These are phyloP conservation scores for Nemania bipapillata DNA, from an alignment of 2,329 filamentous ascomycete genomes.

Conservation along the genomic window DNA sequence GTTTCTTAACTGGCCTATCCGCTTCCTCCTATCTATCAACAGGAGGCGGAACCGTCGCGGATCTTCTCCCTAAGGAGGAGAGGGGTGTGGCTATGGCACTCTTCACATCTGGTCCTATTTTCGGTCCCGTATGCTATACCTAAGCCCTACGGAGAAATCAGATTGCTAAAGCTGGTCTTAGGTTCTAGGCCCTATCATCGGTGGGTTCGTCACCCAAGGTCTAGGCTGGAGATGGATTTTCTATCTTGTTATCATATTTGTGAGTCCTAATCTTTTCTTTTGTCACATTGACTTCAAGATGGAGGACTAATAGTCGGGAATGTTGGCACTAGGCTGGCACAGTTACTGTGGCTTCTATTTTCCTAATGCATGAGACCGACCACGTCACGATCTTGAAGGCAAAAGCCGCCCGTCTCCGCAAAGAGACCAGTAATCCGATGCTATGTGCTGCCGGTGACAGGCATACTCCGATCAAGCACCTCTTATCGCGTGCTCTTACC, in stretches of 20 bases:
- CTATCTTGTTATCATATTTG: slow-evolving; percentile 52
- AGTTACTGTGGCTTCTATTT: background rate
- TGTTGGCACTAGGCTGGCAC: background rate
- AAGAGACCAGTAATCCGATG: background rate
- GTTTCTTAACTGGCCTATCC: background rate
- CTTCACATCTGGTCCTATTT: background rate
- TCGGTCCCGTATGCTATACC: background rate
- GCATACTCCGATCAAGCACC: background rate
- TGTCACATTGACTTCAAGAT: background rate
- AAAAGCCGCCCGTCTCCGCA: background rate
- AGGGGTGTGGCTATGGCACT: background rate
- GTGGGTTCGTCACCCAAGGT: slow-evolving; percentile 49
- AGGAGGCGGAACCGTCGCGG: background rate
- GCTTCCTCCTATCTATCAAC: background rate
- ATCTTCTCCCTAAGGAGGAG: background rate
- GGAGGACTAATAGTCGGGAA: slow-evolving; percentile 3
- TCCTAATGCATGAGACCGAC: background rate
- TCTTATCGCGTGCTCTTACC: background rate
- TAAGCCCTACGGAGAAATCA: too few species aligned
- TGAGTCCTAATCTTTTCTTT: slow-evolving; percentile 46
- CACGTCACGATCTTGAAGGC: background rate
- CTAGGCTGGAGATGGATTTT: slow-evolving; percentile 62
- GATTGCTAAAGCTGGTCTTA: too few species aligned
- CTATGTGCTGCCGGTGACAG: slow-evolving; percentile 13
- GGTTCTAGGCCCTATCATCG: slow-evolving; percentile 58